A percentile compares a stretch with the other conserved stretches of the same genome.
These are phyloP conservation scores for Serpula lacrymans DNA, from an alignment of 768 basidiomycete species.

Conservation along the genomic window DNA sequence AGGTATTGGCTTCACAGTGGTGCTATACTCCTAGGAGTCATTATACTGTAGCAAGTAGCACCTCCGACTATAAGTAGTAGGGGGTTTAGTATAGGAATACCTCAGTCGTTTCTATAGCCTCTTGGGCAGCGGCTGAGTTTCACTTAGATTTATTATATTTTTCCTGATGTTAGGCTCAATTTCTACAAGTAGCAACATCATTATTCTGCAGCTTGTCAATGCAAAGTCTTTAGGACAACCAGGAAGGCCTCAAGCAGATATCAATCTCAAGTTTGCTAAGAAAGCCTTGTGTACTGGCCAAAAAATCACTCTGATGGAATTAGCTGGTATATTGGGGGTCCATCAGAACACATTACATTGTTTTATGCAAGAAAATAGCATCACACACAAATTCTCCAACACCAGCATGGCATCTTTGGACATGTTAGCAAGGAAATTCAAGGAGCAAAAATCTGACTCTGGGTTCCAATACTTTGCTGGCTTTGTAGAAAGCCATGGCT, in stretches of 20 bases:
- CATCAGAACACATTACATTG: conserved; percentile 11
- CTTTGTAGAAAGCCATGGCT: conserved; percentile 9
- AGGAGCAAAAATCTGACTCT: conserved; percentile 8
- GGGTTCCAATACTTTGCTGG: conserved; percentile 16
- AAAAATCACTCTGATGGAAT: conserved; percentile 5
- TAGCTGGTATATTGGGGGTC: conserved; percentile 11
- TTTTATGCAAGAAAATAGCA: conserved; percentile 8
- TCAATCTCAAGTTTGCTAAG: conserved; percentile 3
- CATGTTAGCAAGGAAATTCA: conserved; percentile 11
- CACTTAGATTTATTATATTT: no score
- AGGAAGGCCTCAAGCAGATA: conserved; percentile 3
- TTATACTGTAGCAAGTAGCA: no score
- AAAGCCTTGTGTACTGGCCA: conserved; percentile 8
- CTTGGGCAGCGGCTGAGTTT: no score
- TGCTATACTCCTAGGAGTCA: no score
- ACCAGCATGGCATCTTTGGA: conserved; percentile 19
- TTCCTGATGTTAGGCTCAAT: no score
- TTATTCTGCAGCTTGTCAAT: conserved; percentile 3
- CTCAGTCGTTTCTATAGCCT: no score
- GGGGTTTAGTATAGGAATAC: no score
- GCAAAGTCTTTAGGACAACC: background rate
- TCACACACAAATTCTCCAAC: conserved; percentile 8
- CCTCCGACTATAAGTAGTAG: no score
- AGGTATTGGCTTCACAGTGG: no score
- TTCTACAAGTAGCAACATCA: no score